Base-by-base conservation (phyloP, 495 filamentous ascomycete species). In the Penicillium goetzii region DNA sequence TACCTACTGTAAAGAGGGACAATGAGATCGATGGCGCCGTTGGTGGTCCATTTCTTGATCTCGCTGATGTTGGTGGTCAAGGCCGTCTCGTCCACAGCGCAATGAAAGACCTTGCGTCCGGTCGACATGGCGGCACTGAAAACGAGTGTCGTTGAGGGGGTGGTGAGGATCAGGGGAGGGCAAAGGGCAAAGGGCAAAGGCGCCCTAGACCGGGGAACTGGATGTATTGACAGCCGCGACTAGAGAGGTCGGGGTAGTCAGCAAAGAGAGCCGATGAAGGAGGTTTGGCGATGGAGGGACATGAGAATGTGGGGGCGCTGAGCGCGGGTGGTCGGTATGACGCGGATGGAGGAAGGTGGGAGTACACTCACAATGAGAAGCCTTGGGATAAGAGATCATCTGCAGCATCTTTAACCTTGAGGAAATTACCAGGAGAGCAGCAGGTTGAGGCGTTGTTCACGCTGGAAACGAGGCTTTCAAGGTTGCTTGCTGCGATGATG, bases 61-160 rank as follows among this genome's bases (percentile, higher is more conserved):
- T 85, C 85, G 67, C 84, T 87, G 69, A 90, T 88, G 55, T 88
- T 88, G 61, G 86, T 87, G 28, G 88, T 84, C 66, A 91, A 72
- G 34, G 87, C 89, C 56, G 86, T 88, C 68, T 90, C 89, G 74
- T 92, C 89, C 72, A 89, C 84, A 69, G 90, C 86, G 79, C 89
- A 91, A 78, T 89, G 87, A 75, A 88, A 88, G 72, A 87, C 77
- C 78, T 88, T 89, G 70, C 85, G 80, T 49, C 77, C 76, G 30
- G 85, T 69, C 70, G 78, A 76, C 80, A 82, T 82, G 66, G 56
- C 67, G 65, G 58, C 36, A 59, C 52, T 14, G 28, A 58, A 52
- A 66, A 63, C 41, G 58, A 60, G 58, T 58, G 59, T 65, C 36
- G 30, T 58, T 59, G 7, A 30, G 54, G 3, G 23, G 52, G 9